phyloP scores from a whole-genome alignment of 2,329 filamentous ascomycete species.

The Ophiostoma tasmaniense region DNA sequence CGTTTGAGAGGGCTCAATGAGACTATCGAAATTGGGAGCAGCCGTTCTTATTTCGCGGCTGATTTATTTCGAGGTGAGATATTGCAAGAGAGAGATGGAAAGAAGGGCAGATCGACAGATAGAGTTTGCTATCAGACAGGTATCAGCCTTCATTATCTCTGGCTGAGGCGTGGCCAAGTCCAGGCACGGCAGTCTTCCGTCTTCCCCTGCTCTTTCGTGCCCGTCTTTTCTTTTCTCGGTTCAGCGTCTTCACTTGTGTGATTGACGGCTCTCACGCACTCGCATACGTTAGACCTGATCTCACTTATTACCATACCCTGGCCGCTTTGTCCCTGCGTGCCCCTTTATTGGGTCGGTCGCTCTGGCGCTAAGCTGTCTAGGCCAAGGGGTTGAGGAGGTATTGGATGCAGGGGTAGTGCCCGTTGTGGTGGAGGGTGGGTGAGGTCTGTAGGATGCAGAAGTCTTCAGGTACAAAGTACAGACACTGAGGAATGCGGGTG shows the following conservation, averaged over 20 bases:
- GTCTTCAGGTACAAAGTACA: not conserved
- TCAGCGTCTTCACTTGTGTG: not conserved
- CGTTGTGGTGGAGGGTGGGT: slow-evolving; percentile 9
- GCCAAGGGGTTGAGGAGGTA: slow-evolving; percentile 16
- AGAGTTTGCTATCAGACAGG: not conserved
- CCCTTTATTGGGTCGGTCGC: slow-evolving; percentile 16
- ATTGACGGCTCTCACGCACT: not conserved
- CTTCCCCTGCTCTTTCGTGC: not conserved
- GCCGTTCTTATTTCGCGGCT: slow-evolving; percentile 6
- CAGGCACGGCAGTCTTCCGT: not conserved
- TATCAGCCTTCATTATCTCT: not conserved
- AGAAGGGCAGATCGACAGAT: not conserved
- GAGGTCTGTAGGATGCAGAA: not conserved
- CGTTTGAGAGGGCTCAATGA: slow-evolving; percentile 2
- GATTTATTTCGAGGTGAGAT: not conserved
- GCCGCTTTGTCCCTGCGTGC: slow-evolving; percentile 12
- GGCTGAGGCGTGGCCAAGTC: not conserved
- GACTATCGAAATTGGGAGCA: slow-evolving; percentile 11
- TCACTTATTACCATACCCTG: not conserved
- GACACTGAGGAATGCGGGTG: not conserved
- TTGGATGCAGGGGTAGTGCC: slow-evolving; percentile 18
- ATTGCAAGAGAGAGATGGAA: not conserved
- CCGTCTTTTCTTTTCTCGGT: not conserved
- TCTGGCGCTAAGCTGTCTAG: slow-evolving; percentile 16
- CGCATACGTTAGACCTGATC: not conserved